phyloP scores from a whole-genome alignment of 805 yeast species.

The Ogataea paraovalis region DNA sequence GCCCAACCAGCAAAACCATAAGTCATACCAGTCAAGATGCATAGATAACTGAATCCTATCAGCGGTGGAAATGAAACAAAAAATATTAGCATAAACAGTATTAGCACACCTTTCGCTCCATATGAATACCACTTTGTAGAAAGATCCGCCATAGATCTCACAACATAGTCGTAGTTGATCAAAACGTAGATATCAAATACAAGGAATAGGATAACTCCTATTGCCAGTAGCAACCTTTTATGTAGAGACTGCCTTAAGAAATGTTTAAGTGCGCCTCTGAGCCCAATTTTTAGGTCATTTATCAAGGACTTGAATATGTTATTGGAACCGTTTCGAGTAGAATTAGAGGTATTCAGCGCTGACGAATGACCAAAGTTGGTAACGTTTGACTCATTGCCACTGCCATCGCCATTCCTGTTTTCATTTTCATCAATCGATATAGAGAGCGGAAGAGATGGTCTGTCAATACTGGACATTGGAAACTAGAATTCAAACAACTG shows the following conservation, averaged over 20 bases:
- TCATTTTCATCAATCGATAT: not conserved
- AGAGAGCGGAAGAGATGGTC: not conserved
- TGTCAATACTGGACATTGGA: no score
- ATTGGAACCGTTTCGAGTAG: not conserved
- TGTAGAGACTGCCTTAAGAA: constrained; percentile 2
- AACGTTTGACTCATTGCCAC: not conserved
- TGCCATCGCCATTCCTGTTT: not conserved
- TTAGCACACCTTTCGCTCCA: constrained; percentile 26
- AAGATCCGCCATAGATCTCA: constrained; percentile 35
- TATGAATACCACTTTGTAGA: constrained; percentile 41
- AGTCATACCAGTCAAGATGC: constrained; percentile 70
- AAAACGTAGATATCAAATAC: constrained; percentile 18
- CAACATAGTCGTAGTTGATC: constrained; percentile 35
- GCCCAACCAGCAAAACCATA: constrained; percentile 89
- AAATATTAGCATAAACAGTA: constrained; percentile 52
- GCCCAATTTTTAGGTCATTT: constrained; percentile 3
- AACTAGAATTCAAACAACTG: no score
- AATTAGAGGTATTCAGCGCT: not conserved
- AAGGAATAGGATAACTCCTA: constrained; percentile 5
- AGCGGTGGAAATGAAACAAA: constrained; percentile 86
- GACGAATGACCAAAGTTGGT: not conserved
- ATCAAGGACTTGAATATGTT: constrained; percentile 1
- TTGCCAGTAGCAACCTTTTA: constrained; percentile 10
- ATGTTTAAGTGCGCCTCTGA: not conserved
- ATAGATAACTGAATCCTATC: constrained; percentile 71